Conservation (phyloP, 2,329 filamentous ascomycete species). For the Pseudogymnoascus verrucosus region DNA sequence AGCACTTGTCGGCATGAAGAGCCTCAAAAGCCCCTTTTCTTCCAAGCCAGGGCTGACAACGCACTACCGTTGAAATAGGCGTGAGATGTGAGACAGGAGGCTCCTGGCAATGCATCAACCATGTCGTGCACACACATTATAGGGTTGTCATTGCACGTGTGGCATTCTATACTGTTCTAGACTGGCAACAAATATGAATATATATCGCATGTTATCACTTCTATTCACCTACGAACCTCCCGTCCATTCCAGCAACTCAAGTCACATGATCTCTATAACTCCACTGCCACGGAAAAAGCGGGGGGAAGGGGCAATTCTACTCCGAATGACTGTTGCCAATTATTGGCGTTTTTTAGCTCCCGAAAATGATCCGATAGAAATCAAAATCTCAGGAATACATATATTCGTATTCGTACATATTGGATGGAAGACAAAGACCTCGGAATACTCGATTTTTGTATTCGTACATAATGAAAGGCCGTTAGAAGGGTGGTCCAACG, state of each 20-base stretch:
- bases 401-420: not conserved
- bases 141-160: not conserved
- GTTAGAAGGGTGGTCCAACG: not conserved
- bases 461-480: too few relatives aligned
- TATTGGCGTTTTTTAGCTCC: conserved; percentile 1
- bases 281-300: not conserved
- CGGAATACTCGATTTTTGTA: too few relatives aligned
- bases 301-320: not conserved
- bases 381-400: not conserved
- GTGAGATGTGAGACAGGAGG: not conserved
- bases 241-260: not conserved
- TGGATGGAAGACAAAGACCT: not conserved
- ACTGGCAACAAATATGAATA: not conserved
- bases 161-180: not conserved
- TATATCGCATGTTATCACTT: not conserved
- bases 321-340: not conserved
- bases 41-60: not conserved
- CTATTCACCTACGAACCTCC: not conserved
- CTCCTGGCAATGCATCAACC: not conserved
- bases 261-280: not conserved
- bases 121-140: not conserved
- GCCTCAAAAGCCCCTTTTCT: not conserved
- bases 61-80: not conserved
- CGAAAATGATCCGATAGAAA: not conserved
- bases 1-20: not conserved